Evolutionary conservation across 345 rosid genomes (phyloP), one percentile per base, ranked within the genome.

Genomic region (Nephelium lappaceum): DNA sequence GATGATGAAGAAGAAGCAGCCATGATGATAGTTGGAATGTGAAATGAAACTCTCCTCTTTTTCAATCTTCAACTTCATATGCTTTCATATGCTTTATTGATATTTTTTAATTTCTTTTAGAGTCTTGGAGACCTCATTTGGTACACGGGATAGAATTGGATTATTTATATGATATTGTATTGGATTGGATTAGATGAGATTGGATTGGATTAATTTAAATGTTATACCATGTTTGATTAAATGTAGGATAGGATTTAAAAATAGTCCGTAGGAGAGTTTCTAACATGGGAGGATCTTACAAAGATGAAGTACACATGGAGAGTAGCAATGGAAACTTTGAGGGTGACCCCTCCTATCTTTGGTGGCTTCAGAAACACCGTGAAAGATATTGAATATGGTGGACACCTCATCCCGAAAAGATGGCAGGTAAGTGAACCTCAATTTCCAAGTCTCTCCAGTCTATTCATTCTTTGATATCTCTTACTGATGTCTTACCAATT

Each of bases 241-340:
- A 31, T 31, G 36, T 31, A 31, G 36, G 36, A 31, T 31, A 31
- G 36, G 36, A 31, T 31, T 24, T 77, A 77, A 36, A 77, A 75
- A 81, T 87, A 86, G 85, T 42, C 18, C 3, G 31, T n/a, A 18
- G 89, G 86, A 5, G 88, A 85, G 78, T 31, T 60, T 47, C 71
- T 89, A 51, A 89, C 86, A 16, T 83, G 93, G 93, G 87, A 89
- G 68, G 87, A 89, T 39, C 87, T 87, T 42, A 75, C 81, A 72
- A 88, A 69, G 85, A 89, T 89, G 95, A 85, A 87, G 76, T 88
- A 85, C 84, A 84, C 91, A 67, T 89, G 93, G 90, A 88, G 84
- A 81, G 89, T 88, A 43, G 91, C 89, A 5, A 38, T 79, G 87
- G 95, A 91, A 79, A 87, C 88, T 31, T 76, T 86, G 64, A 85